Base-by-base conservation (phyloP, 164 flowering plant genomes). In the Warburgia ugandensis region DNA sequence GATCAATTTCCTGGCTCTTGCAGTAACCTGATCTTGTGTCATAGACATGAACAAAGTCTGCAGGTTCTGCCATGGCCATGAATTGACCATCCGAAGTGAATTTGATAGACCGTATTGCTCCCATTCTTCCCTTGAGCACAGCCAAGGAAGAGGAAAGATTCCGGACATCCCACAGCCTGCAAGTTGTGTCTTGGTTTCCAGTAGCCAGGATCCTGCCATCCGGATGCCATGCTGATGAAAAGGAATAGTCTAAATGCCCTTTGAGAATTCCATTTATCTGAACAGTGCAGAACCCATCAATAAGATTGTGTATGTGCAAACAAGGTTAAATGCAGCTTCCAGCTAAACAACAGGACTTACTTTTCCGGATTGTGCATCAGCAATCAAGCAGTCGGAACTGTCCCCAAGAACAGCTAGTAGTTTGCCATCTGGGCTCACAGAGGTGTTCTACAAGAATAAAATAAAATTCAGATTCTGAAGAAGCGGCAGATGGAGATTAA, bases 141-240 rank as follows among this genome's bases (percentile, higher is more conserved):
- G 71, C 66, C 8, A 85, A n/a, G 21, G 92, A 83, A 56, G 74
- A 25, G 1, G 88, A 85, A 4, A 69, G 54, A 48, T 91, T 91
- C 57, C 98, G 72, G 33, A 85, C 65, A 58, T 91, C 98, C 96
- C 98, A 91, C 16, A 91, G 66, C 56, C 98, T 68, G 74, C 98
- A 91, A 0, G 98, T 85, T 2, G 77, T 87, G 67, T 91, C 96
- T 50, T 91, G 98, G 57, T 83, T 91, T 21, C 98, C 96, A 25
- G 98, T 87, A 2, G 98, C 98, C 44, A 91, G 62, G 19, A 80
- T 73, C 13, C 50, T 58, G 13, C 98, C 96, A 67, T 81, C 76
- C 1, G 95, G 98, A 60, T 87, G 95, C 98, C 98, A 91, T 1
- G 96, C 96, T 4, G 98, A 91, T 4, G 98, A 39, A 66, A 91